Conservation (phyloP, 2,329 filamentous ascomycete genomes). For the Anthostomella pinea region DNA sequence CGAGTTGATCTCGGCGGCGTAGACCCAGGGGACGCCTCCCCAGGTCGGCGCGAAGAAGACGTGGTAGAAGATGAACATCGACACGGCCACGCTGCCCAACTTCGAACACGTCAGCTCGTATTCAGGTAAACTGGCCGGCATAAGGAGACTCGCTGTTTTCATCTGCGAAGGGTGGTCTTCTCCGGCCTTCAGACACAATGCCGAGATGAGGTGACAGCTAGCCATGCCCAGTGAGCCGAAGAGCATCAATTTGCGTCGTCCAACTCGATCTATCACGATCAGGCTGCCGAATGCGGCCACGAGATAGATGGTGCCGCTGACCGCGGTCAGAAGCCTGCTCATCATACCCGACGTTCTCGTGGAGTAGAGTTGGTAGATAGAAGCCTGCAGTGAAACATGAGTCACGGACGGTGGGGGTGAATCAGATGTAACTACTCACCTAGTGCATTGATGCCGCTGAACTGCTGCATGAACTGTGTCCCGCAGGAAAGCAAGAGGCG, state of each 20-base stretch:
- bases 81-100: constrained; percentile 38
- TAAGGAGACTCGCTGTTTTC: constrained; percentile 20
- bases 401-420: constrained; percentile 13
- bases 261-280: constrained; percentile 39
- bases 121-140: not conserved
- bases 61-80: constrained; percentile 44
- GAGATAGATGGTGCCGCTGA: constrained; percentile 43
- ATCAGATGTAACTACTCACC: constrained; percentile 10
- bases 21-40: constrained; percentile 41
- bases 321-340: constrained; percentile 53
- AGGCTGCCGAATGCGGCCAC: constrained; percentile 36
- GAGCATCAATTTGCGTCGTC: constrained; percentile 42
- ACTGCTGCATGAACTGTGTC: constrained; percentile 46
- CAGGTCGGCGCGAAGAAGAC: constrained; percentile 41
- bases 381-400: constrained; percentile 29
- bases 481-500: constrained; percentile 41
- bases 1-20: constrained; percentile 41
- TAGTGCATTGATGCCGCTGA: constrained; percentile 42
- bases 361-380: constrained; percentile 53
- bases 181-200: constrained; percentile 33
- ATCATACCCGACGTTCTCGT: constrained; percentile 51
- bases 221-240: constrained; percentile 36
- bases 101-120: constrained; percentile 13
- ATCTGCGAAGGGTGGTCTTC: constrained; percentile 29
- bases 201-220: constrained; percentile 36